Evolutionary conservation across 352 stramenopile species (phyloP).

Genomic region (Globisporangium parvum): DNA sequence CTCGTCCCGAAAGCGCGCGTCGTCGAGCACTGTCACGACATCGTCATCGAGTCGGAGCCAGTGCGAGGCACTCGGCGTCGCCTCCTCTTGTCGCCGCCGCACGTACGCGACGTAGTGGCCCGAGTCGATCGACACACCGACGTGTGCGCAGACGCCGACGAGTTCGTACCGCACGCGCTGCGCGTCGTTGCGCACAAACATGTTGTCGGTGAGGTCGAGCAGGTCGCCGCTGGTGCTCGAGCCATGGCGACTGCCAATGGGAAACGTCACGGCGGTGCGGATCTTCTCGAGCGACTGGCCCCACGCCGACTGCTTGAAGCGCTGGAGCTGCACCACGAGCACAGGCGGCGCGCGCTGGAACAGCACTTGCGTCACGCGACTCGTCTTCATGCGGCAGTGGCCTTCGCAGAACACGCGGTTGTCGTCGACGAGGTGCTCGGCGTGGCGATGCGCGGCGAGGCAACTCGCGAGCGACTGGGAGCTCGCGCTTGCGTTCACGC

Average conservation of each 20-base stretch:
- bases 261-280: constrained; percentile 49
- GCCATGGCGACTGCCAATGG: constrained; percentile 12
- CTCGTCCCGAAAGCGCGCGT: constrained; percentile 33
- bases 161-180: constrained; percentile 45
- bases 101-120: constrained; percentile 80
- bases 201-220: constrained; percentile 58
- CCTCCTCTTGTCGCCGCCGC: not conserved
- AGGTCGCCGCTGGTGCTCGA: constrained; percentile 10
- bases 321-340: constrained; percentile 63
- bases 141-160: constrained; percentile 65
- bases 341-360: constrained; percentile 47
- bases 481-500: constrained; percentile 30
- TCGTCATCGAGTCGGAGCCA: constrained; percentile 79
- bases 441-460: constrained; percentile 39
- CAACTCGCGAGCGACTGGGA: constrained; percentile 45
- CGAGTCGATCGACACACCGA: constrained; percentile 49
- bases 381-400: constrained; percentile 63
- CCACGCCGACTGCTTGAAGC: constrained; percentile 48
- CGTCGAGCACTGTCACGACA: constrained; percentile 40
- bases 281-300: constrained; percentile 42
- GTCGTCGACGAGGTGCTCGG: constrained; percentile 53
- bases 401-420: constrained; percentile 71
- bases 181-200: constrained; percentile 50
- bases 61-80: constrained; percentile 7
- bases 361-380: constrained; percentile 60